Percentiles rank a stretch among this genome's conserved stretches.
Conservation (phyloP, 345 rosid species). For the Triadica sebifera region DNA sequence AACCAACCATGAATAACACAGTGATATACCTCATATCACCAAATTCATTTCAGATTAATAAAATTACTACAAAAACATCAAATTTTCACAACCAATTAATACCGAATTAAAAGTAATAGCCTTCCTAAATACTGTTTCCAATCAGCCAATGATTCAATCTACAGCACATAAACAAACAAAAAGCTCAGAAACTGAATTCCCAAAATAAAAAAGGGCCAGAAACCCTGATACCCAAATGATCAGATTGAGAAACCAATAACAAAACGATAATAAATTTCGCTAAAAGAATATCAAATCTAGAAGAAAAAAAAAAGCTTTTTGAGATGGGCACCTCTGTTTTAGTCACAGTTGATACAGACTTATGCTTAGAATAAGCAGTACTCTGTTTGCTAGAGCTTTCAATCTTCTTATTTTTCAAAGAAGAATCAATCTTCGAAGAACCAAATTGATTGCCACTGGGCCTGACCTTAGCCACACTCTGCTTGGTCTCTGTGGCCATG, state of each 20-base stretch:
- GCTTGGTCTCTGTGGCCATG: constrained; percentile 53
- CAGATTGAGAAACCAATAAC: constrained; percentile 13
- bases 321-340: constrained; percentile 25
- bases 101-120: background rate
- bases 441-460: constrained; percentile 39
- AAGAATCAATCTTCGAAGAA: constrained; percentile 41
- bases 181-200: background rate
- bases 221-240: constrained; percentile 13
- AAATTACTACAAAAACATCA: background rate
- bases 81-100: constrained; percentile 4
- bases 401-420: constrained; percentile 50
- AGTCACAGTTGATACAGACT: constrained; percentile 39
- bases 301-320: constrained; percentile 16
- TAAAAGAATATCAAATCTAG: background rate
- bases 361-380: constrained; percentile 39
- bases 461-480: constrained; percentile 43
- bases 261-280: background rate
- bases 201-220: background rate
- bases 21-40: background rate
- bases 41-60: constrained; percentile 6
- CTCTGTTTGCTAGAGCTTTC: constrained; percentile 44
- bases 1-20: constrained; percentile 10
- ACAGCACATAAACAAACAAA: background rate
- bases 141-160: constrained; percentile 9
- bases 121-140: background rate